These are phyloP conservation scores for Malassezia nana DNA, from an alignment of 1,284 basidiomycete species.

Conservation along the genomic window DNA sequence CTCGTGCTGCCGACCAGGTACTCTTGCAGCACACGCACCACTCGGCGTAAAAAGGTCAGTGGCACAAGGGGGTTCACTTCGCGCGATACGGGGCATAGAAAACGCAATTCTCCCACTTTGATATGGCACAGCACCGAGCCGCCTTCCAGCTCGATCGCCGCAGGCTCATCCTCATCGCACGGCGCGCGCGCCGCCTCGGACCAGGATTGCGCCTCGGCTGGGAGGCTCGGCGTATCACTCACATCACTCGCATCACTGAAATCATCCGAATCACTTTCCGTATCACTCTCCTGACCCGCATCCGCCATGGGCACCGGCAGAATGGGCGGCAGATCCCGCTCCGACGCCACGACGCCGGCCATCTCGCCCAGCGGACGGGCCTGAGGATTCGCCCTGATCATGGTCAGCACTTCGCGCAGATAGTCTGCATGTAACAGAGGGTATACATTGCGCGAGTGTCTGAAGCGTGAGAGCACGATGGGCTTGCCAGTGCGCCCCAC, in stretches of 20 bases:
- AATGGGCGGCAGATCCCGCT: slow-evolving; percentile 13
- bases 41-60: slow-evolving; percentile 75
- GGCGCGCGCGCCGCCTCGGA: slow-evolving; percentile 1
- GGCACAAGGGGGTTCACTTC: slow-evolving; percentile 81
- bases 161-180: not conserved
- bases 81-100: slow-evolving; percentile 69
- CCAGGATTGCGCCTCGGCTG: slow-evolving; percentile 27
- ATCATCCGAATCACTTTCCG: slow-evolving; percentile 17
- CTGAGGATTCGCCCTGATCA: not conserved
- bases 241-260: slow-evolving; percentile 16
- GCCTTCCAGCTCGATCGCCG: slow-evolving; percentile 22
- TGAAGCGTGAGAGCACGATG: slow-evolving; percentile 83
- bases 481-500: slow-evolving; percentile 72
- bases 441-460: slow-evolving; percentile 65
- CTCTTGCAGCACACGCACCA: slow-evolving; percentile 55
- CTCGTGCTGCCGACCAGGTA: slow-evolving; percentile 31
- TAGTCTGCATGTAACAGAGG: slow-evolving; percentile 77
- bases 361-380: not conserved
- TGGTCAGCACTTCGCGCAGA: slow-evolving; percentile 52
- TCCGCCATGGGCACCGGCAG: slow-evolving; percentile 10
- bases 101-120: slow-evolving; percentile 61
- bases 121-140: slow-evolving; percentile 65
- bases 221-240: slow-evolving; percentile 3
- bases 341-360: not conserved
- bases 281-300: not conserved